Evolutionary conservation across 805 yeast genomes (phyloP).

Genomic region (Pichia phayaonensis): DNA sequence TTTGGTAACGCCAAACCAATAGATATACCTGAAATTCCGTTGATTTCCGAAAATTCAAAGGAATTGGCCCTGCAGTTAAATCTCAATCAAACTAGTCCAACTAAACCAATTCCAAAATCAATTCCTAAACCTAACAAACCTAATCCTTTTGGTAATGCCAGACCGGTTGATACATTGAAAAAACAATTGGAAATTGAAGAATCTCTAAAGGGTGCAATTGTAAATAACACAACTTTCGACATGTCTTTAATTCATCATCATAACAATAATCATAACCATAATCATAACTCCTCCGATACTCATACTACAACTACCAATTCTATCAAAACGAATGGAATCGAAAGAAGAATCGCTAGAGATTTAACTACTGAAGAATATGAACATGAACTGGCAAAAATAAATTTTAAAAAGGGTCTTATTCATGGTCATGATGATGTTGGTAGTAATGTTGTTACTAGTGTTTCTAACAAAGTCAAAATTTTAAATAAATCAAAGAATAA

Average conservation of each 20-base stretch:
- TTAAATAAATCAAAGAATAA: too few relatives aligned
- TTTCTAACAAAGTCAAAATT: background rate
- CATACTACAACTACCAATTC: background rate
- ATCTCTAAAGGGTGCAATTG: conserved; percentile 32
- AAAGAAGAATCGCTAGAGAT: conserved; percentile 9
- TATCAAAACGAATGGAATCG: background rate
- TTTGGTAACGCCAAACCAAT: conserved; percentile 79
- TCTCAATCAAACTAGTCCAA: background rate
- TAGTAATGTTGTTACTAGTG: background rate
- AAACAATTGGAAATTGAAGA: conserved; percentile 58
- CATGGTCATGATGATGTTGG: background rate
- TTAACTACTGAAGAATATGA: conserved; percentile 9
- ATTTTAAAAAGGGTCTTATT: background rate
- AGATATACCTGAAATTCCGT: conserved; percentile 9
- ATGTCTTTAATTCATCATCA: conserved; percentile 14
- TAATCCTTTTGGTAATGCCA: conserved; percentile 80
- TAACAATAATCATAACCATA: background rate
- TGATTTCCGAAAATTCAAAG: conserved; percentile 12
- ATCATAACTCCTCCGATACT: background rate
- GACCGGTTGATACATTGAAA: conserved; percentile 72
- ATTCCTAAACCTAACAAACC: background rate
- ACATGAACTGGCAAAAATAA: background rate
- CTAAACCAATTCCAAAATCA: background rate
- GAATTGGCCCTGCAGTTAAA: conserved; percentile 6
- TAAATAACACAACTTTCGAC: conserved; percentile 36